Evolutionary conservation across 2,329 filamentous ascomycete species (phyloP).

Genomic region (Thermoascus crustaceus): DNA sequence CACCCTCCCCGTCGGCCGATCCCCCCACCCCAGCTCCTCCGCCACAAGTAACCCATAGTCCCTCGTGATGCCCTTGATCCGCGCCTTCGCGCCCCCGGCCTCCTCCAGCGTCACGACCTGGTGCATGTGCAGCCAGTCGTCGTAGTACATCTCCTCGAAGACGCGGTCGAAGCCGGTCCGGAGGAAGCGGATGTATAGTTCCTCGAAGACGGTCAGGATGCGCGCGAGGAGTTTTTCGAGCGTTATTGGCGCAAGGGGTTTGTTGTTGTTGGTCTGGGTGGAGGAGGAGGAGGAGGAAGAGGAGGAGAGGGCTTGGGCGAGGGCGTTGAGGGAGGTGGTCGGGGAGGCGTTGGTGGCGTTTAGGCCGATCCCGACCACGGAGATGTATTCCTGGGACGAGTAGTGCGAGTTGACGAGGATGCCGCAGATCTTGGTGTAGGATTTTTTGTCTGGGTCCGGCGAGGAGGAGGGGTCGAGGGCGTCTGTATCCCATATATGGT

Average conservation of each 20-base stretch:
- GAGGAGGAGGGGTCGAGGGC: constrained; percentile 64
- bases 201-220: constrained; percentile 70
- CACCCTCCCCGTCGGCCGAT: constrained; percentile 64
- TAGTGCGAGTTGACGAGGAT: constrained; percentile 88
- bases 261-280: constrained; percentile 60
- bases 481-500: constrained; percentile 36
- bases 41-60: constrained; percentile 84
- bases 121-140: constrained; percentile 74
- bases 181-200: constrained; percentile 67
- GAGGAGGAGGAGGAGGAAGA: constrained; percentile 81
- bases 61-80: constrained; percentile 78
- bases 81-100: constrained; percentile 64
- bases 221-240: constrained; percentile 75
- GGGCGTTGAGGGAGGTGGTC: constrained; percentile 74
- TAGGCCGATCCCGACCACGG: constrained; percentile 77
- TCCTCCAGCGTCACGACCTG: constrained; percentile 70
- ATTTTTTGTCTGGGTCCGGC: constrained; percentile 39
- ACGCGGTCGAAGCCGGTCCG: constrained; percentile 63
- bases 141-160: constrained; percentile 71
- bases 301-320: constrained; percentile 48
- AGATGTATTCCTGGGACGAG: constrained; percentile 65
- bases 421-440: constrained; percentile 83
- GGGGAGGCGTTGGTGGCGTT: constrained; percentile 79
- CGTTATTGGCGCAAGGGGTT: constrained; percentile 49
- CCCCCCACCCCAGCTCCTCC: constrained; percentile 70